Evolutionary conservation across 169 alveolate species (phyloP), one percentile per base, ranked within the genome.

Genomic region (Nephromyces sp.): DNA sequence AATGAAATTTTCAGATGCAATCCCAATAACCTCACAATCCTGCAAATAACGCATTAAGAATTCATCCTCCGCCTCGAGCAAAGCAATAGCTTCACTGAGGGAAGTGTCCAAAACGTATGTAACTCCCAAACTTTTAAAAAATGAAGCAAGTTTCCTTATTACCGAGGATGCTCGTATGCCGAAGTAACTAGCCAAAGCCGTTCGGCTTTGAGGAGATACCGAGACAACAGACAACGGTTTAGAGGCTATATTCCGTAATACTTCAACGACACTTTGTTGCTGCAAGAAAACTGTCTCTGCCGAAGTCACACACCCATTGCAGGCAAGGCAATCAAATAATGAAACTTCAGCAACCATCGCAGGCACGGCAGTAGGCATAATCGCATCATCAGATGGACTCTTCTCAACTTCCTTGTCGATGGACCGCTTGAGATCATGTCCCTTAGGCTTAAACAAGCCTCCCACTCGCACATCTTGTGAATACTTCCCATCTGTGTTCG

Each of bases 271-370:
- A 32, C 92, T 84, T 29, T 89, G 93, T 69, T 87, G 78, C 33
- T 87, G 77, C 32, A 90, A 79, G 30, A 93, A 71, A 8, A 90
- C 89, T 15, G 94, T 77, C 80, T 93, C 97, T 15, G 96, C 93
- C 21, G 97, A 82, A 3, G 97, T 93, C 6, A 93, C 93, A 73
- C 97, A 93, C 6, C 97, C 97, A 64, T 91, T 89, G 78, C 97
- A 93, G 6, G 96, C 94, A 21, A 93, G 77, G 70, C 97, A 93
- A 79, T 93, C 97, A 57, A 83, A 68, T 6, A 91, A 83, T 53
- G 88, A 80, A 3, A 93, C 86, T 53, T 86, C 86, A 15, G 95
- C 95, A 51, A 77, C 82, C n/a, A 43, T 15, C 57, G n/a, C n/a
- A n/a, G n/a, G n/a, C n/a, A n/a, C n/a, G n/a, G n/a, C n/a, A n/a